phyloP scores from a whole-genome alignment of 345 rosid species.

The Lepidium sativum region DNA sequence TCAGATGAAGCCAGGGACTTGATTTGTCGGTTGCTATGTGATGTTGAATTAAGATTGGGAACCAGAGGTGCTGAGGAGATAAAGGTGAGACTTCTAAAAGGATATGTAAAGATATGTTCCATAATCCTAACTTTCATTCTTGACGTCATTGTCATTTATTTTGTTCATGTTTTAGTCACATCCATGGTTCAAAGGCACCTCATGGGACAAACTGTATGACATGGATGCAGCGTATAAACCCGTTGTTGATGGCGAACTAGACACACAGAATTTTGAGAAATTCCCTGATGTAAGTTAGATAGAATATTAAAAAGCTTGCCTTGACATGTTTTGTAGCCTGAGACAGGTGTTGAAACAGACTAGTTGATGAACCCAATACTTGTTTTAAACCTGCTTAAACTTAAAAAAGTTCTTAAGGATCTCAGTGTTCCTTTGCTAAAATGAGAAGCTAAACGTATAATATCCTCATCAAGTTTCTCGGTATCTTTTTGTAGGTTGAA shows the following conservation, averaged over 20 bases:
- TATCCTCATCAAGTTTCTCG: conserved; percentile 19
- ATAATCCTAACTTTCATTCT: not conserved
- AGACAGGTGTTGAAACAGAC: not conserved
- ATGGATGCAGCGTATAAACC: conserved; percentile 84
- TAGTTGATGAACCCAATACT: not conserved
- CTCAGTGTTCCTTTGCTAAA: not conserved
- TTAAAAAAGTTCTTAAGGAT: not conserved
- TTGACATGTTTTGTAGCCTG: not conserved
- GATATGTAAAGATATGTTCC: not conserved
- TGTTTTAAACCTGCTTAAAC: not conserved
- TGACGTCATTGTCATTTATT: not conserved
- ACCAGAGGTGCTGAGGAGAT: conserved; percentile 86
- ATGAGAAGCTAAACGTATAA: not conserved
- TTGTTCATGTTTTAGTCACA: conserved; percentile 48
- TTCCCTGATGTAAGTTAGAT: conserved; percentile 79
- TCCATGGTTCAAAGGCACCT: conserved; percentile 66
- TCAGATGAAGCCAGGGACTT: conserved; percentile 82
- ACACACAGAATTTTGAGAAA: conserved; percentile 96
- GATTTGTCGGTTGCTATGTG: conserved; percentile 83
- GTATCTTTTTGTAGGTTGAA: conserved; percentile 39
- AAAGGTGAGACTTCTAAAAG: conserved; percentile 43
- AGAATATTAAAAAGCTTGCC: not conserved
- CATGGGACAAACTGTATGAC: conserved; percentile 86
- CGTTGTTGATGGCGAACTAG: conserved; percentile 75
- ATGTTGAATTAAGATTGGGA: conserved; percentile 85